Percentiles rank a stretch among this genome's conserved stretches.
phyloP scores from a whole-genome alignment of 176 grass and related monocot genomes.

The Lolium multiflorum region DNA sequence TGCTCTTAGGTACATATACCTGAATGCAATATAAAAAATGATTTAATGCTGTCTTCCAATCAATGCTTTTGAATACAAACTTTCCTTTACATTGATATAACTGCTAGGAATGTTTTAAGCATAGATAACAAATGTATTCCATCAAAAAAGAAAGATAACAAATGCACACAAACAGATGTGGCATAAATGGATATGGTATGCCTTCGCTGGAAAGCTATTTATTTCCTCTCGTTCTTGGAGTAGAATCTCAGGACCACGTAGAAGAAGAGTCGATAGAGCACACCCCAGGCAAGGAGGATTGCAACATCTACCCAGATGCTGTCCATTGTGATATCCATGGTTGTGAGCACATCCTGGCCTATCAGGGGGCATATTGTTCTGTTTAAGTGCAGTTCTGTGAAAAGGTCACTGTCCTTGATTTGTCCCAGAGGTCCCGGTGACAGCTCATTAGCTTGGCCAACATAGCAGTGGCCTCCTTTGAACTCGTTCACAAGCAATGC shows the following conservation, averaged over 20 bases:
- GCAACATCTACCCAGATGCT: conserved; percentile 69
- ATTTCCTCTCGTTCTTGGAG: conserved; percentile 87
- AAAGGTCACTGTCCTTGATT: conserved; percentile 20
- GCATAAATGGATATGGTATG: conserved; percentile 24
- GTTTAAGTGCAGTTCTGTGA: not conserved
- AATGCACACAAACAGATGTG: conserved; percentile 28
- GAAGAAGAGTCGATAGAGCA: conserved; percentile 83
- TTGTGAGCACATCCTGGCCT: conserved; percentile 67
- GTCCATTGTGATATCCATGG: conserved; percentile 60
- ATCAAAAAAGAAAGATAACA: conserved; percentile 1
- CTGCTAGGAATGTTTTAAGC: conserved; percentile 11
- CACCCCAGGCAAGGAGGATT: conserved; percentile 85
- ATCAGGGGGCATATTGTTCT: conserved; percentile 51
- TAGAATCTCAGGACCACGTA: conserved; percentile 77
- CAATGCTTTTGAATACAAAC: conserved; percentile 31
- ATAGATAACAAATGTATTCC: conserved; percentile 22
- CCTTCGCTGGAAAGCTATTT: not conserved
- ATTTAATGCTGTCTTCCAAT: not conserved
- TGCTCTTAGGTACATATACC: not conserved
- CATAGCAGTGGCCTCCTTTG: conserved; percentile 55
- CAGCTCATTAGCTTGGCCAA: conserved; percentile 39
- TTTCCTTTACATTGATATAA: conserved; percentile 21
- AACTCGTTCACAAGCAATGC: conserved; percentile 82
- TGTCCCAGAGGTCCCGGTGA: conserved; percentile 48
- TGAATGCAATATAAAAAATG: not conserved